Base-by-base conservation (phyloP, 192 early-diverging fungal genomes). In the Umbelopsis vinacea region DNA sequence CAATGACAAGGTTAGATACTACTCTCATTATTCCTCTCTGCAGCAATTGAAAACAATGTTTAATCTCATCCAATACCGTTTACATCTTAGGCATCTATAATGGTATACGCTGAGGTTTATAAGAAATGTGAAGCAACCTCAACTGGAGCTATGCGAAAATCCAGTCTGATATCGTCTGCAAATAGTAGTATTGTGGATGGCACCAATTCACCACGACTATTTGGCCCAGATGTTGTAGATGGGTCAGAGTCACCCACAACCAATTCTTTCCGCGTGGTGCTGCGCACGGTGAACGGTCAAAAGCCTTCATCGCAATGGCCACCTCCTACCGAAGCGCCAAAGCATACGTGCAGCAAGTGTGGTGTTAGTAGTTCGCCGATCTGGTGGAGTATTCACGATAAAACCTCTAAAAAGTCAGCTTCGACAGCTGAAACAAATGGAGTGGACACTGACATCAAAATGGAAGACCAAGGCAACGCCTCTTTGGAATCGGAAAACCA, bases 71-170 rank as follows among this genome's bases (percentile, higher is more conserved):
- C 76, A 69, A 35, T 68, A 79, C 22, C n/a, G n/a, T 46, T 70
- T 66, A 0, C 10, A 60, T 43, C 52, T 14, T 53, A 76, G 74
- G 66, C 74, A 5, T 67, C 63, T 19, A 47, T 71, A 12, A 46
- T 46, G 46, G 35, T 66, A 10, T 84, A 84, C 71, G 78, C 68
- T 17, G 69, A 83, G 19, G 76, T 74, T 17, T 85, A 85, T 53
- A 85, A 85, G 70, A 67, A 72, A 26, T 63, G 77, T 33, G 77
- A 83, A 35, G 21, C 60, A 5, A 57, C 78, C 0, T 68, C 78
- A 14, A 77, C 84, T 0, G 54, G 75, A 17, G 84, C 81, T 1
- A 85, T 85, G 84, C 75, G 79, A 11, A 83, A 79, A 68, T 81
- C 75, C 38, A 73, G 80, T 15, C 57, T 75, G 3, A 67, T 71